Evolutionary conservation across 768 basidiomycete genomes (phyloP).

Genomic region (Suillus sp.): DNA sequence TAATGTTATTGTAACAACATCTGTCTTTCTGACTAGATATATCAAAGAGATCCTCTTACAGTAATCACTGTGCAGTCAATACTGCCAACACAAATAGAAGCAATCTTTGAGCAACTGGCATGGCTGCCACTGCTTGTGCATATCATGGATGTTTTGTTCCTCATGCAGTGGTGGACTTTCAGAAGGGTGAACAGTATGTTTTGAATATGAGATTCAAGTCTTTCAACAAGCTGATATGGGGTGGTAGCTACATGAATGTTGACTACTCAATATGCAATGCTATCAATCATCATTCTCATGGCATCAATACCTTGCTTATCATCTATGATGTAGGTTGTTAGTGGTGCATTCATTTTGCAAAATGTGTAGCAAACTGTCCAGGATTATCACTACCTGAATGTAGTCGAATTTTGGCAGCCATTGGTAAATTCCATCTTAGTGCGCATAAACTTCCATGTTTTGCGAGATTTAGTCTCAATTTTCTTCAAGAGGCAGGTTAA

Average conservation of each 20-base stretch:
- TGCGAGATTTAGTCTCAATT: conserved; percentile 26
- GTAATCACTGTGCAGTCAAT: conserved; percentile 23
- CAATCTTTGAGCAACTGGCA: conserved; percentile 29
- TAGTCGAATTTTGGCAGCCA: conserved; percentile 14
- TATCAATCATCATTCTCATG: conserved; percentile 14
- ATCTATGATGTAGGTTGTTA: conserved; percentile 37
- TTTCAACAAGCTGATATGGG: too few relatives aligned
- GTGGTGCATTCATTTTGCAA: conserved; percentile 22
- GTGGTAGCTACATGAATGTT: conserved; percentile 31
- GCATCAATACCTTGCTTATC: conserved; percentile 12
- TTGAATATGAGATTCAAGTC: too few relatives aligned
- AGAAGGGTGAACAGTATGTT: too few relatives aligned
- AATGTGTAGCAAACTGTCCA: conserved; percentile 4
- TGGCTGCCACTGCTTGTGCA: conserved; percentile 32
- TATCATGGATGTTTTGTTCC: conserved; percentile 34
- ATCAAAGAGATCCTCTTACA: conserved; percentile 16
- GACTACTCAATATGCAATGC: conserved; percentile 30
- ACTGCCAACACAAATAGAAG: conserved; percentile 14
- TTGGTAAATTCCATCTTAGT: conserved; percentile 36
- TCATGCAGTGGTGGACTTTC: too few relatives aligned
- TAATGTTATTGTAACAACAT: too few relatives aligned
- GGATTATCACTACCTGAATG: conserved; percentile 7
- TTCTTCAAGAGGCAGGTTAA: conserved; percentile 30
- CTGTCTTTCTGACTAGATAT: too few relatives aligned
- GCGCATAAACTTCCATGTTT: conserved; percentile 32